Conservation (phyloP, 106 monocot species). For the Ottelia alismoides region DNA sequence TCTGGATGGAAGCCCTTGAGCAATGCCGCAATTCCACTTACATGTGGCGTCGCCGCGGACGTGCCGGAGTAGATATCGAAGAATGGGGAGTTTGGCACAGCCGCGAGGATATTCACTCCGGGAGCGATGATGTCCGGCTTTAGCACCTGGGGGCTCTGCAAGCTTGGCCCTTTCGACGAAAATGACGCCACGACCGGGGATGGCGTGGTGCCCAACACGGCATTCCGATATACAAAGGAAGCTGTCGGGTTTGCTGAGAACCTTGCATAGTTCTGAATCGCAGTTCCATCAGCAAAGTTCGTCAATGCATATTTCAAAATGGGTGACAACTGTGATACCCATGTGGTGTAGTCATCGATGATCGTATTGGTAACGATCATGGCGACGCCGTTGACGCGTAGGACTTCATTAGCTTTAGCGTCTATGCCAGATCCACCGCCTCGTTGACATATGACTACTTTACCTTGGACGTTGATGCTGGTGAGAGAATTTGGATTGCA, state of each 20-base stretch:
- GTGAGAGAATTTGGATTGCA: not conserved
- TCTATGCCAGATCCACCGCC: constrained; percentile 33
- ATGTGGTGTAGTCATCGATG: constrained; percentile 38
- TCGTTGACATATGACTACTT: constrained; percentile 35
- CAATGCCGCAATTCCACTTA: constrained; percentile 52
- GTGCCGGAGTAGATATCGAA: too few relatives aligned
- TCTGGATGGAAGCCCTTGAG: too few relatives aligned
- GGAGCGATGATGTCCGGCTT: too few relatives aligned
- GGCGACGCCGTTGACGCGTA: constrained; percentile 38
- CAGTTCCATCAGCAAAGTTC: constrained; percentile 27
- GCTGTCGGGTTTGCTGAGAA: not conserved
- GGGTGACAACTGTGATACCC: too few relatives aligned
- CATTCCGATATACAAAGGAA: too few relatives aligned
- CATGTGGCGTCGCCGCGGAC: constrained; percentile 69
- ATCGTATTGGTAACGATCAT: constrained; percentile 24
- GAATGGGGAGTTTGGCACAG: constrained; percentile 3
- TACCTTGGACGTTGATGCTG: constrained; percentile 19
- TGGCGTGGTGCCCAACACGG: too few relatives aligned
- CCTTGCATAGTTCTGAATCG: not conserved
- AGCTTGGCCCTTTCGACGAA: constrained; percentile 12
- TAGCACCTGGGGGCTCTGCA: constrained; percentile 17
- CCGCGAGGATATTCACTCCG: too few relatives aligned
- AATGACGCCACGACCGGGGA: too few relatives aligned
- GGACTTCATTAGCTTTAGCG: constrained; percentile 26
- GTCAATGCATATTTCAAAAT: constrained; percentile 31